Conservation (phyloP, 441 rosid species). For the Gossypium trilobum region DNA sequence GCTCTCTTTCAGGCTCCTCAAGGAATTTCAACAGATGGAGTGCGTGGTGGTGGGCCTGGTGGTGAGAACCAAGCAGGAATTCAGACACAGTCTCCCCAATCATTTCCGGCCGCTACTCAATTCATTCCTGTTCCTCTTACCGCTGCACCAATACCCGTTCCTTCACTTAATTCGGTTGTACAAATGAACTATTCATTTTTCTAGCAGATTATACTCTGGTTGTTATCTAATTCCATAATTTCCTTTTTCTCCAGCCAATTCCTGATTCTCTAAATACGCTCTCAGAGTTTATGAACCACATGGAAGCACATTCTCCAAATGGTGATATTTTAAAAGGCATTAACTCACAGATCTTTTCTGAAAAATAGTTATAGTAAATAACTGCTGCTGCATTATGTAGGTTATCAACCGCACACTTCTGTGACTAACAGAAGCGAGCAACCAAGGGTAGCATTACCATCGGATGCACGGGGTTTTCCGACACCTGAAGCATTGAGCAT, state of each 20-base stretch:
- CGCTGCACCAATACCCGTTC: conserved; percentile 51
- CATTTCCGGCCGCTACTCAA: conserved; percentile 52
- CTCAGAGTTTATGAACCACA: conserved; percentile 57
- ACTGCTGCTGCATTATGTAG: conserved; percentile 35
- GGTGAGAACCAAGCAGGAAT: conserved; percentile 35
- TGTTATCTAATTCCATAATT: conserved; percentile 4
- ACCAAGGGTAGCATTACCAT: conserved; percentile 45
- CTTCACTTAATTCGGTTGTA: conserved; percentile 56
- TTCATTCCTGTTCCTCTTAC: conserved; percentile 59
- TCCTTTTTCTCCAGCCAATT: conserved; percentile 53
- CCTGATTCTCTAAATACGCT: conserved; percentile 74
- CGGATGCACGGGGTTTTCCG: conserved; percentile 44
- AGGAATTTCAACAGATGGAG: conserved; percentile 43
- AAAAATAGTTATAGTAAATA: conserved; percentile 16
- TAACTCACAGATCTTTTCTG: conserved; percentile 7
- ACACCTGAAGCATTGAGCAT: conserved; percentile 58
- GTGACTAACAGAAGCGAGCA: conserved; percentile 27
- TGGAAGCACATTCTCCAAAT: conserved; percentile 64
- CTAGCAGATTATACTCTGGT: conserved; percentile 5
- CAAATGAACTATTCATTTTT: not conserved
- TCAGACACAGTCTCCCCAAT: conserved; percentile 42
- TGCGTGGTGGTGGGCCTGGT: conserved; percentile 10
- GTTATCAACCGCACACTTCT: conserved; percentile 41
- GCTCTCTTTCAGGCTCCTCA: conserved; percentile 31
- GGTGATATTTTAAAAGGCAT: conserved; percentile 35